These are phyloP conservation scores for Epicoccum nigrum DNA, from an alignment of 2,329 filamentous ascomycete genomes.

Conservation along the genomic window DNA sequence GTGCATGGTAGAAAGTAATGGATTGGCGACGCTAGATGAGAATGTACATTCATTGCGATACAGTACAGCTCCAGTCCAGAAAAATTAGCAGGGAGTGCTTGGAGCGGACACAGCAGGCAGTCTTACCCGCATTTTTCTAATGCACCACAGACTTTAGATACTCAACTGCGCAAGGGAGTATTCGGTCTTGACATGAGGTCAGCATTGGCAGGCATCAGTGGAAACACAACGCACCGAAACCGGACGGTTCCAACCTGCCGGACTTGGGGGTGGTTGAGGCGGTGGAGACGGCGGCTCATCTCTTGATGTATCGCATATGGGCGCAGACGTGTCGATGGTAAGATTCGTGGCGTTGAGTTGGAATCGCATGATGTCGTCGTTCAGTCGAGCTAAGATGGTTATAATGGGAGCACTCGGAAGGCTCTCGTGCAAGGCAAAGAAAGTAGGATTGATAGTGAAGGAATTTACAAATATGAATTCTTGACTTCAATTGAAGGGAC, in stretches of 20 bases:
- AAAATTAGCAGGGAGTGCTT: background rate
- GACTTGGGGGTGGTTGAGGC: conserved; percentile 50
- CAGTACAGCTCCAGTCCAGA: background rate
- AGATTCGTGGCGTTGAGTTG: background rate
- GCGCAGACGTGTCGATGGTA: conserved; percentile 4
- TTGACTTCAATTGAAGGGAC: background rate
- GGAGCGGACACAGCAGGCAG: background rate
- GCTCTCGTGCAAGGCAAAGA: no score
- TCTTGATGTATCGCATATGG: conserved; percentile 21
- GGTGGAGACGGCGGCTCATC: conserved; percentile 50
- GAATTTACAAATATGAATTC: background rate
- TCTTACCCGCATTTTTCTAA: conserved; percentile 6
- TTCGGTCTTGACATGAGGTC: conserved; percentile 27
- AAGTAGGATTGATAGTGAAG: no score
- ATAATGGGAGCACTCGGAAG: no score
- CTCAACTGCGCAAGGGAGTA: conserved; percentile 24
- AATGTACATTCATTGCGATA: background rate
- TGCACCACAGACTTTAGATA: conserved; percentile 15
- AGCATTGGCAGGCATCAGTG: conserved; percentile 15
- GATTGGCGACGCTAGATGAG: background rate
- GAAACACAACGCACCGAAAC: conserved; percentile 21
- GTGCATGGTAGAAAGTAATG: background rate
- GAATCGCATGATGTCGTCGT: background rate
- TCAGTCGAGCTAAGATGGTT: no score
- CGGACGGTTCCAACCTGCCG: conserved; percentile 37